A percentile compares a stretch with the other conserved stretches of the same genome.
phyloP scores from a whole-genome alignment of 1,284 basidiomycete genomes.

The Rhizoctonia solani region DNA sequence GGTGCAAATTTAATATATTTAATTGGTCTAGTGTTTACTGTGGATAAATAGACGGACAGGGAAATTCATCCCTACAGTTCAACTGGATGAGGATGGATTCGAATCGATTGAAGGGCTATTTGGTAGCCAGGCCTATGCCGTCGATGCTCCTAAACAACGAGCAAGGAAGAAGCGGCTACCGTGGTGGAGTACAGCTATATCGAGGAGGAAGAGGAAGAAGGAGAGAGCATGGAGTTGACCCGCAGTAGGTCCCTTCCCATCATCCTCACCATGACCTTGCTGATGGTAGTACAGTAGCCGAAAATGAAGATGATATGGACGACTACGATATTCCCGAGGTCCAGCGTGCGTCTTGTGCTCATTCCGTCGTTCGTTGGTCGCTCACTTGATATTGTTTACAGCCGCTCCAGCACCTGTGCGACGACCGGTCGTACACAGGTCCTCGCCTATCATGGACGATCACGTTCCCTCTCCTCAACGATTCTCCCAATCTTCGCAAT shows the following conservation, averaged over 20 bases:
- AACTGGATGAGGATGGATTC: constrained; percentile 32
- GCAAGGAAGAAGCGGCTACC: constrained; percentile 1
- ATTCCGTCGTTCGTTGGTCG: not conserved
- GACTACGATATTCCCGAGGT: constrained; percentile 23
- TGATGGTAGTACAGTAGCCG: not conserved
- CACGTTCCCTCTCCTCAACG: constrained; percentile 28
- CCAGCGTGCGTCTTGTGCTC: not conserved
- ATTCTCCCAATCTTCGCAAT: constrained; percentile 17
- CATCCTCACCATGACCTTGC: no score
- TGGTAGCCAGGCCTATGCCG: constrained; percentile 29
- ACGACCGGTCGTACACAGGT: not conserved
- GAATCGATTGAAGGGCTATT: constrained; percentile 31
- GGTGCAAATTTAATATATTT: not conserved
- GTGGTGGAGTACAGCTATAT: no score
- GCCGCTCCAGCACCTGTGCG: not conserved
- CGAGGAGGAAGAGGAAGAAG: constrained; percentile 36
- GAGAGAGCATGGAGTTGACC: constrained; percentile 34
- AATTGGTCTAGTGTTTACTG: not conserved
- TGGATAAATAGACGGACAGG: constrained; percentile 19
- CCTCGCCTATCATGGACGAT: constrained; percentile 14
- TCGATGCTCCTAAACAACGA: constrained; percentile 11
- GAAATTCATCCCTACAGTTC: constrained; percentile 24
- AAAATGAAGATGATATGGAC: constrained; percentile 26
- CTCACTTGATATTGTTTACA: not conserved
- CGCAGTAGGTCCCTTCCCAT: not conserved